Evolutionary conservation across 192 early-diverging fungal genomes (phyloP), one percentile per base, ranked within the genome.

Genomic region (Gaertneriomyces semiglobifer): DNA sequence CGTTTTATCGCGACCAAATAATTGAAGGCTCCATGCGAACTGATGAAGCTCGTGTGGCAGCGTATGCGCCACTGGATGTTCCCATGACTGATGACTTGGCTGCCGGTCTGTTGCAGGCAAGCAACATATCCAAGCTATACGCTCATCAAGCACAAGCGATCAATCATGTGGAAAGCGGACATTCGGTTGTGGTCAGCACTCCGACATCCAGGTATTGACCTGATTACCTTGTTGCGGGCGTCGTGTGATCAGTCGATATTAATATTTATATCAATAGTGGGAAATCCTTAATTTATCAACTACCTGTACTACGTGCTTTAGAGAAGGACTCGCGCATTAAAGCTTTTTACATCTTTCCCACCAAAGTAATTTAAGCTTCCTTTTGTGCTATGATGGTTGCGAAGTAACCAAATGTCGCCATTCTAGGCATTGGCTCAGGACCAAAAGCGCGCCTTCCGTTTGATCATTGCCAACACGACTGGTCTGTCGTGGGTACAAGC

Each of bases 271-370:
- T 18, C 8, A 33, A 38, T 60, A 89, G 88, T 76, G 92, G 92
- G 4, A 93, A 93, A 65, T 92, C 90, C 0, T 62, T 88, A 3
- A 80, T 92, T 14, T 93, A 90, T 66, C 92, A 93, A 63, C 64
- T 88, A 4, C 83, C 88, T 4, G 76, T 89, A 2, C 65, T 92
- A 2, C 73, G 84, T 44, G 47, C 64, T 7, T 72, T 92, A 3
- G 60, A 85, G 4, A n/a, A 55, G 4, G 66, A 86, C 54, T 60
- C 59, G 0, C 52, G 65, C 0, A 60, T 65, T 8, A 77, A 71
- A 5, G 77, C 84, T 7, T 63, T 93, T 41, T 81, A 84, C 16
- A 64, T 93, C 2, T 92, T 88, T 58, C 92, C 92, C 6, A 93
- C 92, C 7, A 92, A 93, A 62, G 78, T 75, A 74, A 12, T 16